phyloP scores from a whole-genome alignment of 1,139 yeast genomes.

The Candida freyschussii region DNA sequence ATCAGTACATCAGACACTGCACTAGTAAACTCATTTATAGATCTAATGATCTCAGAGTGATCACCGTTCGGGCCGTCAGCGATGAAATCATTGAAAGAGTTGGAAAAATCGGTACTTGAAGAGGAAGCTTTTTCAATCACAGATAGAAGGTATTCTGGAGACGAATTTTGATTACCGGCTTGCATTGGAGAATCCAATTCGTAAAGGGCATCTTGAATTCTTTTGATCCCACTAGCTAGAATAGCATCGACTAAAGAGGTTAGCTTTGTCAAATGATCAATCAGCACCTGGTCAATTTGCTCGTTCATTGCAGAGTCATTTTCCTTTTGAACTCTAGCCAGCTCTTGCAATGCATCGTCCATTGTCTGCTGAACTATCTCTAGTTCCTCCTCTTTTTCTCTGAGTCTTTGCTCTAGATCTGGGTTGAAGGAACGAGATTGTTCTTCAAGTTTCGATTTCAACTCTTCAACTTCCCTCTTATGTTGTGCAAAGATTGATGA shows the following conservation, averaged over 20 bases:
- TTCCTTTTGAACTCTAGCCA: constrained; percentile 52
- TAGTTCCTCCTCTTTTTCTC: constrained; percentile 71
- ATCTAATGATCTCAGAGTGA: constrained; percentile 60
- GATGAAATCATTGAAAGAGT: constrained; percentile 68
- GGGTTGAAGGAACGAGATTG: constrained; percentile 22
- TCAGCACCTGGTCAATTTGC: constrained; percentile 51
- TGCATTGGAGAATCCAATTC: constrained; percentile 77
- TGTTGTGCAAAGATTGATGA: constrained; percentile 60
- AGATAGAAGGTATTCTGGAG: constrained; percentile 69
- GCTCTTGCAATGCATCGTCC: constrained; percentile 64
- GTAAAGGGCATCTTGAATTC: constrained; percentile 69
- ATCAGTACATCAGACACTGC: constrained; percentile 62
- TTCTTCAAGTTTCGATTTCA: constrained; percentile 36
- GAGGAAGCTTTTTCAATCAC: constrained; percentile 68
- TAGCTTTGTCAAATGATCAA: constrained; percentile 47
- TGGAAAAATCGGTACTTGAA: constrained; percentile 76
- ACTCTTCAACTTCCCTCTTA: constrained; percentile 46
- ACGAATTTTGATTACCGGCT: constrained; percentile 75
- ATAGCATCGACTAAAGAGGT: constrained; percentile 66
- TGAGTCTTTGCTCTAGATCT: constrained; percentile 44
- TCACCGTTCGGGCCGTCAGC: constrained; percentile 77
- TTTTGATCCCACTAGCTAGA: constrained; percentile 61
- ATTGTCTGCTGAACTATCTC: constrained; percentile 77
- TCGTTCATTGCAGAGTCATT: constrained; percentile 53
- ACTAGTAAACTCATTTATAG: constrained; percentile 63